Conservation (phyloP, 2,329 filamentous ascomycete genomes). For the Aspergillus sp. region DNA sequence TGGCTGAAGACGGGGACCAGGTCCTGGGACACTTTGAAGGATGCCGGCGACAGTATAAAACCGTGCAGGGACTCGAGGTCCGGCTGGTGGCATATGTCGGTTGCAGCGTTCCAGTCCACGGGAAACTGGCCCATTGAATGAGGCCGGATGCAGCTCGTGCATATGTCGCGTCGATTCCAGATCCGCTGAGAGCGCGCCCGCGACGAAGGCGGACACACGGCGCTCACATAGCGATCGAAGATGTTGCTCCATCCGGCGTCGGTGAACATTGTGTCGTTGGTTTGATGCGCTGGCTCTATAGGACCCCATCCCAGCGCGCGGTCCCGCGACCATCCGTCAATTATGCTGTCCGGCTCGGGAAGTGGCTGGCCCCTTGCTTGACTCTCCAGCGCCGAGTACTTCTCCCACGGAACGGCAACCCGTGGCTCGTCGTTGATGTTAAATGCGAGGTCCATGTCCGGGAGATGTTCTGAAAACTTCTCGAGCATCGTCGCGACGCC, state of each 20-base stretch:
- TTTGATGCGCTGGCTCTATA: constrained; percentile 25
- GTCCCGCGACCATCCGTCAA: constrained; percentile 27
- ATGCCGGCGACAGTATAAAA: constrained; percentile 58
- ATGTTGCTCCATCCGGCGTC: constrained; percentile 33
- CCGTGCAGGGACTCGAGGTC: constrained; percentile 66
- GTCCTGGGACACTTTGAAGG: constrained; percentile 52
- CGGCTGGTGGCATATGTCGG: constrained; percentile 66
- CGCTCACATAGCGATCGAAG: constrained; percentile 35
- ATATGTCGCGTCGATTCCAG: constrained; percentile 58
- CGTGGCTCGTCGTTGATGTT: constrained; percentile 54
- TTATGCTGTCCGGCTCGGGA: constrained; percentile 13
- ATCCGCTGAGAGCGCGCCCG: constrained; percentile 48
- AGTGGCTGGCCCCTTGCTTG: constrained; percentile 13
- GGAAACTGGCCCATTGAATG: constrained; percentile 62
- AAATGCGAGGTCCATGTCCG: constrained; percentile 55
- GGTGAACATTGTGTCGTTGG: constrained; percentile 27
- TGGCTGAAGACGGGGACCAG: constrained; percentile 68
- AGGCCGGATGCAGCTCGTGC: constrained; percentile 51
- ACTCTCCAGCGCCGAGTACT: constrained; percentile 28
- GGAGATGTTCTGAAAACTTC: constrained; percentile 45
- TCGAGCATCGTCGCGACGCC: constrained; percentile 46
- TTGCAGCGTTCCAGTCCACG: constrained; percentile 54
- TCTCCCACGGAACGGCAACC: constrained; percentile 45
- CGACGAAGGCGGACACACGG: constrained; percentile 55
- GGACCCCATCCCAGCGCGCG: constrained; percentile 30